These are phyloP conservation scores for Ceratocystis huliohia DNA, from an alignment of 2,329 filamentous ascomycete species.

Conservation along the genomic window DNA sequence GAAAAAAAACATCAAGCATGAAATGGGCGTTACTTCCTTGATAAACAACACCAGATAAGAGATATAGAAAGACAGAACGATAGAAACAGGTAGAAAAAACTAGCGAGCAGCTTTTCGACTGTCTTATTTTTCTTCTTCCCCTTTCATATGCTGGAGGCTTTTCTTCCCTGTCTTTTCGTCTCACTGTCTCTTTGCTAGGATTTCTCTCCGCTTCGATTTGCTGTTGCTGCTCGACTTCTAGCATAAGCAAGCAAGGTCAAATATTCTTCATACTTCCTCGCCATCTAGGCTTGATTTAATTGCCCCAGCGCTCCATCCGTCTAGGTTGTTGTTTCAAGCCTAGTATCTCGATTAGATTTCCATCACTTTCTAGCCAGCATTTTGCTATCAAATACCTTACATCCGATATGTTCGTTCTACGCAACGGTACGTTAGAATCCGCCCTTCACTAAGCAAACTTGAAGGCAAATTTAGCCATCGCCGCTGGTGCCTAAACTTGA, in stretches of 20 bases:
- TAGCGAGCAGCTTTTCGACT: neutral
- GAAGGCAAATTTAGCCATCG: neutral
- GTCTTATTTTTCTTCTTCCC: no score
- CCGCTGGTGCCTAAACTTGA: no score
- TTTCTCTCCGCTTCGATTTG: neutral
- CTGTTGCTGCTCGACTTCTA: neutral
- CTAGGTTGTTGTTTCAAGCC: neutral
- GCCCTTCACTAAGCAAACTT: conserved; percentile 19
- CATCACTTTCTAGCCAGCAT: neutral
- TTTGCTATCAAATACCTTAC: neutral
- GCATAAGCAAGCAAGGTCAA: neutral
- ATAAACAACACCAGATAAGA: neutral
- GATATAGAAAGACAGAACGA: neutral
- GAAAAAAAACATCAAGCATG: neutral
- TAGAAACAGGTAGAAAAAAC: neutral
- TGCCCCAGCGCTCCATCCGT: neutral
- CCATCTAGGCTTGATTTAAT: neutral
- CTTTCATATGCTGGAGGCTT: neutral
- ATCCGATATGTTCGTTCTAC: conserved; percentile 33
- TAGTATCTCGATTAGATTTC: neutral
- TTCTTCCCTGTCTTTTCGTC: neutral
- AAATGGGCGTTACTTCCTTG: neutral
- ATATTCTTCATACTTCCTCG: neutral
- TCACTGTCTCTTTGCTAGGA: neutral
- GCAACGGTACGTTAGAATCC: conserved; percentile 32